Percentiles rank a stretch among this genome's conserved stretches.
phyloP scores from a whole-genome alignment of 805 yeast species.

The Wickerhamiella nectarea region DNA sequence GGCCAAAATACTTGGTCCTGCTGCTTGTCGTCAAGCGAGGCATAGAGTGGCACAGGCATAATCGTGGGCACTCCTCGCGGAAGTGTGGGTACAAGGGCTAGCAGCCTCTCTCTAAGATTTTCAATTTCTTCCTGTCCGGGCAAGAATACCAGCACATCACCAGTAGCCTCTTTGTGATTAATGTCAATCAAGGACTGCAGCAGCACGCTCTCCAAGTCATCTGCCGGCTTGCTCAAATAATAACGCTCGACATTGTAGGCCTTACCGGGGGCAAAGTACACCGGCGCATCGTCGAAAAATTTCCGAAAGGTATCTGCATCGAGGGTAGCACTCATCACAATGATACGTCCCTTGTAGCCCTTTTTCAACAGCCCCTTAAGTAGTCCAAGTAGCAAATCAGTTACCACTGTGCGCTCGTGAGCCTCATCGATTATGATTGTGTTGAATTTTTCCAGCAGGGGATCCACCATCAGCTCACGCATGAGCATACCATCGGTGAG shows the following conservation, averaged over 20 bases:
- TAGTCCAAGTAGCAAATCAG: constrained; percentile 83
- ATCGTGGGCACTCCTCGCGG: constrained; percentile 65
- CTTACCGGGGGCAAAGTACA: constrained; percentile 77
- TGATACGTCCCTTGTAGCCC: constrained; percentile 46
- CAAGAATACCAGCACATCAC: constrained; percentile 83
- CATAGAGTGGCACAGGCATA: constrained; percentile 76
- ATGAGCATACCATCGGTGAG: constrained; percentile 95
- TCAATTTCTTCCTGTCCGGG: constrained; percentile 98
- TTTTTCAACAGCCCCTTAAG: constrained; percentile 54
- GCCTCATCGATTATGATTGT: constrained; percentile 89
- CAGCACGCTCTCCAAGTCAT: constrained; percentile 72
- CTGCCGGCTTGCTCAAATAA: constrained; percentile 50
- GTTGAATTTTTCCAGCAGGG: constrained; percentile 46
- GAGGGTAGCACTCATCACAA: constrained; percentile 93
- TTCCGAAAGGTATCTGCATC: constrained; percentile 76
- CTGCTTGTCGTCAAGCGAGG: constrained; percentile 76
- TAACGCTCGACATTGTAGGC: constrained; percentile 68
- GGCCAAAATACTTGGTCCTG: constrained; percentile 71
- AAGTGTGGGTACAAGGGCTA: constrained; percentile 38
- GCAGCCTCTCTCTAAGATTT: constrained; percentile 50
- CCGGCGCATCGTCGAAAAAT: constrained; percentile 67
- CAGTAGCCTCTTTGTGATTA: constrained; percentile 64
- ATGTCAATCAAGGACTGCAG: constrained; percentile 64
- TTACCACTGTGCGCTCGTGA: constrained; percentile 86
- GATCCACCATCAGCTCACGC: constrained; percentile 76